phyloP scores from a whole-genome alignment of 2,329 filamentous ascomycete genomes.

The Penicillium sp. region DNA sequence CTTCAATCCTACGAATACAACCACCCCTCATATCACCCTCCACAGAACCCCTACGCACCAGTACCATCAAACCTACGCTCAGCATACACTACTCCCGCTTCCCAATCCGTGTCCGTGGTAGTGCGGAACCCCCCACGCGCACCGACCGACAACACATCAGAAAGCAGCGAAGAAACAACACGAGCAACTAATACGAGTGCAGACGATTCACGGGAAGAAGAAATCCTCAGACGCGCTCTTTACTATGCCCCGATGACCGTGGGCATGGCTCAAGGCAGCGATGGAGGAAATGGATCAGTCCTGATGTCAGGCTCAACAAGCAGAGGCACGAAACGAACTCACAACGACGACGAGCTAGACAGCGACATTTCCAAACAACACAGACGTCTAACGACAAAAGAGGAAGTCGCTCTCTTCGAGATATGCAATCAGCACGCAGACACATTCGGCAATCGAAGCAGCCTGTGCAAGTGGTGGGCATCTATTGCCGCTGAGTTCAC shows the following conservation, averaged over 20 bases:
- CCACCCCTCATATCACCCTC: constrained; percentile 2
- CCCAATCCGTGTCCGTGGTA: constrained; percentile 16
- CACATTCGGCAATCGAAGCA: constrained; percentile 41
- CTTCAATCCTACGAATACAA: constrained; percentile 10
- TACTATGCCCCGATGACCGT: constrained; percentile 20
- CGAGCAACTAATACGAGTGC: constrained; percentile 15
- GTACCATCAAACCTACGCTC: background rate
- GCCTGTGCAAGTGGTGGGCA: constrained; percentile 44
- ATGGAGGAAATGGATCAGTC: constrained; percentile 4
- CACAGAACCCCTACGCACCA: background rate
- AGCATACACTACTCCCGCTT: constrained; percentile 3
- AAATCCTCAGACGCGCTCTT: constrained; percentile 6
- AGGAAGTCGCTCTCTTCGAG: constrained; percentile 41
- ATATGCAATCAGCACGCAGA: constrained; percentile 39
- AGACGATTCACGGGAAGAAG: constrained; percentile 8
- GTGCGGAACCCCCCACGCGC: constrained; percentile 10
- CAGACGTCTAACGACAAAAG: constrained; percentile 39
- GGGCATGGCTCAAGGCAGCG: constrained; percentile 1
- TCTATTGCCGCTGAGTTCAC: constrained; percentile 40
- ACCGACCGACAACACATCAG: constrained; percentile 6
- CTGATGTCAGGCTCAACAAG: constrained; percentile 4
- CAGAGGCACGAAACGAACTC: constrained; percentile 13
- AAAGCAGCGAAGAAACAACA: constrained; percentile 18
- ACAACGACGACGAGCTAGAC: constrained; percentile 12
- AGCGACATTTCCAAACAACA: constrained; percentile 31